Base-by-base conservation (phyloP, 2,329 filamentous ascomycete species). In the Ophiosphaerella narmari region DNA sequence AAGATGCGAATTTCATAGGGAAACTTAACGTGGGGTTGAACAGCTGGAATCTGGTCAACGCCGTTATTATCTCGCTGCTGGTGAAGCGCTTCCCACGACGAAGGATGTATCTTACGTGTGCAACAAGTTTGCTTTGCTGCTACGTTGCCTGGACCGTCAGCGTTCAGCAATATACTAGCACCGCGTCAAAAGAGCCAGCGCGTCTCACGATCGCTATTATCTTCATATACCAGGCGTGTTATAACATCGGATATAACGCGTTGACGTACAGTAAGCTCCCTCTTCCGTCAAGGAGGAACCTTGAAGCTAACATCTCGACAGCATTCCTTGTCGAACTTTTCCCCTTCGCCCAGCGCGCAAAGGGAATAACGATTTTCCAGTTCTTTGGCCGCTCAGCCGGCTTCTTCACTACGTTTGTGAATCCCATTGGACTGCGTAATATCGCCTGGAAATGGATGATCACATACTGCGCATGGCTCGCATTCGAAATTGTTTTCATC, bases 161-260 rank as follows among this genome's bases (percentile, higher is more conserved):
- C 38, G 81, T 84, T 73, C 78, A 73, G 80, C 80, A 80, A 78
- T 80, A 32, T 39, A 37, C 59, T 16, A 49, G 44, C 6, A 53
- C 49, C 32, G 63, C 68, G 39, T 55, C 55, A 12, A 60, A 70
- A 5, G 73, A 74, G 7, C 72, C 75, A 32, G 76, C 73, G 3
- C 46, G 54, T 9, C 36, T 57, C 7, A 76, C 78, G 9, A 73
- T 81, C 29, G 75, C 74, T 46, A 78, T 80, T 60, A 78, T 81
- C 60, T 81, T 80, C 42, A 77, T 78, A 61, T 80, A 81, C 66
- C 82, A 56, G 16, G 57, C 62, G 2, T 66, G 63, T 53, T 87
- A 86, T 62, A 86, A 86, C 56, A 76, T 86, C 41, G 84, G 83
- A 8, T 85, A 86, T 63, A 87, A 86, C 57, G 82, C 84, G 9